Conservation (phyloP, 768 basidiomycete genomes). For the Lyophyllum atratum region DNA sequence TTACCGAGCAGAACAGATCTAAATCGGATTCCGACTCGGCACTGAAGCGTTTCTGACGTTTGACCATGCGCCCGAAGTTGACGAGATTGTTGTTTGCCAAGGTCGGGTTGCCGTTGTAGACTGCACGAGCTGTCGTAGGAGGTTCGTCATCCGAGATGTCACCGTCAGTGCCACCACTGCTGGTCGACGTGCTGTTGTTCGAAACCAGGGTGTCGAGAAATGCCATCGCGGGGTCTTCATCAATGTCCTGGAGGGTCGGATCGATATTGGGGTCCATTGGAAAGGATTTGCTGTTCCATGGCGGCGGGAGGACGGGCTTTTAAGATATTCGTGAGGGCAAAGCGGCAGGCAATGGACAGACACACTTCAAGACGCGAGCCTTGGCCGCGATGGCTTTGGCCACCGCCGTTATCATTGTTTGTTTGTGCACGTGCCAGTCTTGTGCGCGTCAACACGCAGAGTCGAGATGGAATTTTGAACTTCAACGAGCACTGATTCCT, state of each 20-base stretch:
- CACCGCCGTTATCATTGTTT: neutral
- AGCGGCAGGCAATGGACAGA: neutral
- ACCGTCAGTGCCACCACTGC: neutral
- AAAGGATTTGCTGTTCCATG: neutral
- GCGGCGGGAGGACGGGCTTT: neutral
- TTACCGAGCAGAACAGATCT: neutral
- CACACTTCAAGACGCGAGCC: neutral
- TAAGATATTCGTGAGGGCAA: neutral
- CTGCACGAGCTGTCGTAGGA: neutral
- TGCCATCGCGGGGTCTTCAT: neutral
- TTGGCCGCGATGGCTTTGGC: neutral
- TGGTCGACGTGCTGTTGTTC: neutral
- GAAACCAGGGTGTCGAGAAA: neutral
- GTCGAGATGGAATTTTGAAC: neutral
- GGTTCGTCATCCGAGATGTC: neutral
- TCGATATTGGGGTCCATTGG: neutral
- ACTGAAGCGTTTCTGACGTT: neutral
- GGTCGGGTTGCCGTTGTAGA: neutral
- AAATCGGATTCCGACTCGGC: neutral
- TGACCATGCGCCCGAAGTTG: neutral
- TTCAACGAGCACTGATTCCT: neutral
- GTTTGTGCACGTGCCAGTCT: neutral
- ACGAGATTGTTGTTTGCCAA: neutral
- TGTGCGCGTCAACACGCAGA: no score
- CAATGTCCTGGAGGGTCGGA: neutral